Conservation (phyloP, 208 protist species). For the Trypanosoma cruzi region DNA sequence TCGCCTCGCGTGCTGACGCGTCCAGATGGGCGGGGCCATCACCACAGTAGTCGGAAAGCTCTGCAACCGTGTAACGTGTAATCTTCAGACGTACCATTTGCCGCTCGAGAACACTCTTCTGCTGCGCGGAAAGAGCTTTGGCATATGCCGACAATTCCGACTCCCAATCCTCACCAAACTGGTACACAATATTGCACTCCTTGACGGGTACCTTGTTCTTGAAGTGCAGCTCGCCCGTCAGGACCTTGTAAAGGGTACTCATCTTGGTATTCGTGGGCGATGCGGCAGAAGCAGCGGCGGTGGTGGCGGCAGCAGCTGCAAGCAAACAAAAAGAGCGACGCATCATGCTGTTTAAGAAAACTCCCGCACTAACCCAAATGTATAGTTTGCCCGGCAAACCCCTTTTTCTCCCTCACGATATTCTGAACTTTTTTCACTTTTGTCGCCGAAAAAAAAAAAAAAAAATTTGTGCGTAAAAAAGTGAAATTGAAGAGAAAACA, state of each 20-base stretch:
- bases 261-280: conserved; percentile 64
- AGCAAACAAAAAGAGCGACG: conserved; percentile 47
- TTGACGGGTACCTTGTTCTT: conserved; percentile 87
- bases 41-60: conserved; percentile 79
- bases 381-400: background rate
- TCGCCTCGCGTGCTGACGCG: conserved; percentile 65
- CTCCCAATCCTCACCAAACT: conserved; percentile 86
- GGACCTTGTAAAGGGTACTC: conserved; percentile 82
- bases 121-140: conserved; percentile 65
- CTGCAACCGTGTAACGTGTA: conserved; percentile 90
- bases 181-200: conserved; percentile 86
- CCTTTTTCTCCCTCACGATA: background rate
- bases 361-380: conserved; percentile 4
- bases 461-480: background rate
- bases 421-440: background rate
- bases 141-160: conserved; percentile 72
- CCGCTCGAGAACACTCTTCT: conserved; percentile 72
- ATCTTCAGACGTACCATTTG: conserved; percentile 77
- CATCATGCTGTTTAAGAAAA: conserved; percentile 37
- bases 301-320: conserved; percentile 43
- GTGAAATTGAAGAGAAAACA: background rate
- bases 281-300: conserved; percentile 32
- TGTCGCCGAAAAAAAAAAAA: background rate
- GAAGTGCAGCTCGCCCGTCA: conserved; percentile 84
- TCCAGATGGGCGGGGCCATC: conserved; percentile 78